Percentiles rank a stretch among this genome's conserved stretches.
Evolutionary conservation across 192 early-diverging fungal genomes (phyloP).

Genomic region (Nowakowskiella sp.): DNA sequence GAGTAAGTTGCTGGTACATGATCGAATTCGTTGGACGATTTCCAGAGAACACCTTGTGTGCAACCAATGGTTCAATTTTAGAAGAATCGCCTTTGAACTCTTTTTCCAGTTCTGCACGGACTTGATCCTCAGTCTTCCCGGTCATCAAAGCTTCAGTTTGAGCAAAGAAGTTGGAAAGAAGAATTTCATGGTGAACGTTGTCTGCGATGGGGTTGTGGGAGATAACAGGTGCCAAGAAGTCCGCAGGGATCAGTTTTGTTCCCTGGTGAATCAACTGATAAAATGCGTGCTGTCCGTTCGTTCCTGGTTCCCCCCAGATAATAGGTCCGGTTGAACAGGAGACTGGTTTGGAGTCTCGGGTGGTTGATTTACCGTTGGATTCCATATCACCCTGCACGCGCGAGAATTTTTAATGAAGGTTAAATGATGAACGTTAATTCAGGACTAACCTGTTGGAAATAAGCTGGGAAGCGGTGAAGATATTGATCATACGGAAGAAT

Average conservation of each 20-base stretch:
- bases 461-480: constrained; percentile 93
- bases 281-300: constrained; percentile 99
- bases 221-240: constrained; percentile 92
- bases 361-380: constrained; percentile 33
- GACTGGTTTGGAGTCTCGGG: neutral
- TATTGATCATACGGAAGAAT: constrained; percentile 99
- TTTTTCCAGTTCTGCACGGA: constrained; percentile 69
- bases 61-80: constrained; percentile 50
- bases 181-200: constrained; percentile 85
- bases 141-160: constrained; percentile 96
- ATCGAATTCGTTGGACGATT: constrained; percentile 97
- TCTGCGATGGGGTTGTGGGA: constrained; percentile 85
- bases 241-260: constrained; percentile 90
- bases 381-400: constrained; percentile 89
- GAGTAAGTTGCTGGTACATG: constrained; percentile 86
- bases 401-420: neutral
- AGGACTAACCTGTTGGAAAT: constrained; percentile 81
- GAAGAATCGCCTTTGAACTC: constrained; percentile 41
- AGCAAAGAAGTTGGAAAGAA: constrained; percentile 98
- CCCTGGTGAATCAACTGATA: constrained; percentile 99
- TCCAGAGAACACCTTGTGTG: constrained; percentile 96
- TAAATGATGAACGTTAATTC: neutral
- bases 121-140: constrained; percentile 77
- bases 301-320: constrained; percentile 99
- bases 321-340: constrained; percentile 83